Base-by-base conservation (phyloP, 345 rosid genomes). In the Camelina hispida region DNA sequence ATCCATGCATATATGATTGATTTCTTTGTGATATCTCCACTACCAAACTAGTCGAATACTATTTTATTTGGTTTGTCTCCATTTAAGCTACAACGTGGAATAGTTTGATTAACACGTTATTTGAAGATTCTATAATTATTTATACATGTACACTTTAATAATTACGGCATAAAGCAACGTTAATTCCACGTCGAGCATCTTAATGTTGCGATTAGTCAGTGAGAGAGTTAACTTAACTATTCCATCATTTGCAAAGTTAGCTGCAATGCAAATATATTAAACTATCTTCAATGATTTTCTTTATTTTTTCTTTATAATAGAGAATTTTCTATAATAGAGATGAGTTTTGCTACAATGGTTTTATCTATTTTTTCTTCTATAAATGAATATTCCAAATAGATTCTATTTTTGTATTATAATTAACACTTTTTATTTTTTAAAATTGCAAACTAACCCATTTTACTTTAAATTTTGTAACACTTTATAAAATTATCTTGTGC, bases 151-250 rank as follows among this genome's bases (percentile, higher is more conserved):
- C 25, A 35, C 20, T 66, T 74, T 5, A 37, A 11, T 66, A 35
- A 25, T 58, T 66, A 12, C 0, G 59, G 71, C 71, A 32, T 17
- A 55, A 15, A 22, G 57, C 15, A 34, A 56, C 66, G 58, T 73
- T 18, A 56, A 40, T 4, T 32, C 30, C 78, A 74, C 59, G 72
- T 65, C 58, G 32, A 58, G 15, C 52, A 66, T 35, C 42, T 46
- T 35, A 30, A 4, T 10, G 10, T 37, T 37, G 12, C 42, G 42
- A 37, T 16, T 51, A 20, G 55, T 51, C 9, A 50, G 13, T 12
- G 28, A 28, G 28, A 28, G 6, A 34, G 37, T 34, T 28, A 28
- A 28, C 9, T 14, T 30, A 63, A 73, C 12, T 17, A 7, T 32
- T 61, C 17, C 59, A n/a, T 60, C 1, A 15, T 62, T 72, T 18